Conservation (phyloP, 1,139 yeast genomes). For the Yamadazyma spencermartinsiae region DNA sequence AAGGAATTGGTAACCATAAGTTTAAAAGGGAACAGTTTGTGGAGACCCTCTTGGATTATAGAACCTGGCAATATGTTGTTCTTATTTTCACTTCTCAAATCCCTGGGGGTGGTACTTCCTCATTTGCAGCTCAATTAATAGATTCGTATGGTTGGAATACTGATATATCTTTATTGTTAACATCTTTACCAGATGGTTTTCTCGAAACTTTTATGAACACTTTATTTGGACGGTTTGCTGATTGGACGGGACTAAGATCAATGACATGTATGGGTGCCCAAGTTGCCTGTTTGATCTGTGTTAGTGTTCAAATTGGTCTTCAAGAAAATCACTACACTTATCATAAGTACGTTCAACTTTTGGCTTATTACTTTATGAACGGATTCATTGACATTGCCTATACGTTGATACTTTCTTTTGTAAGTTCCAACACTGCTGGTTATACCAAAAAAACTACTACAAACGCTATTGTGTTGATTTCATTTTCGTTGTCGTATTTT, state of each 20-base stretch:
- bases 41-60: conserved; percentile 48
- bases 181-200: conserved; percentile 37
- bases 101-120: conserved; percentile 35
- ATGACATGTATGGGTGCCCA: conserved; percentile 28
- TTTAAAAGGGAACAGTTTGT: conserved; percentile 54
- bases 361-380: conserved; percentile 28
- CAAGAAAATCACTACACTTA: too few species aligned
- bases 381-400: conserved; percentile 8
- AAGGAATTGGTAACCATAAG: conserved; percentile 55
- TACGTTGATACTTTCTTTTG: conserved; percentile 12
- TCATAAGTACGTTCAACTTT: conserved; percentile 46
- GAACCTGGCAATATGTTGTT: conserved; percentile 39
- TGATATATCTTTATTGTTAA: conserved; percentile 27
- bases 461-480: conserved; percentile 37
- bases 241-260: conserved; percentile 38
- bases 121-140: conserved; percentile 39
- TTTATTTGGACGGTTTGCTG: conserved; percentile 33
- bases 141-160: conserved; percentile 38
- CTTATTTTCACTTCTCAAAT: conserved; percentile 25
- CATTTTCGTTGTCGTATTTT: conserved; percentile 65
- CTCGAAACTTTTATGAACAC: conserved; percentile 37
- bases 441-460: conserved; percentile 11
- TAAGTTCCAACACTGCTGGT: conserved; percentile 18
- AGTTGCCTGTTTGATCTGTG: too few species aligned
- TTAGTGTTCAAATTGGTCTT: too few species aligned